Conservation (phyloP, 2,329 filamentous ascomycete species). For the Alternaria tenuissima region DNA sequence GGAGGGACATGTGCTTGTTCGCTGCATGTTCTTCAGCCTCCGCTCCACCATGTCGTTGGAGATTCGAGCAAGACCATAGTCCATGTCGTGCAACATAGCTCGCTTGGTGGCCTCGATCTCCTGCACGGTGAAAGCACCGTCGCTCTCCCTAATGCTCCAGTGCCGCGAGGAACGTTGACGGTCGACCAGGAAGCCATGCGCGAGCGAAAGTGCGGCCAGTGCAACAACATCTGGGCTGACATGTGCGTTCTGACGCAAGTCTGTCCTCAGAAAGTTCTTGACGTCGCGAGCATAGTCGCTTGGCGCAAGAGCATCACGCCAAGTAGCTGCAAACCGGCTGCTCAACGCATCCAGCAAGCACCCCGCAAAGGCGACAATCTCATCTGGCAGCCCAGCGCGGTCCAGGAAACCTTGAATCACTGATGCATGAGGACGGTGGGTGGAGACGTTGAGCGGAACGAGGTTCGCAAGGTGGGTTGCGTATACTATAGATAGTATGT, state of each 20-base stretch:
- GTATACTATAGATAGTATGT: conserved; percentile 42
- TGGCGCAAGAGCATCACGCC: conserved; percentile 37
- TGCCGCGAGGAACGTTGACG: conserved; percentile 38
- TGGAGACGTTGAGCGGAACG: conserved; percentile 45
- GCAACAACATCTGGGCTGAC: conserved; percentile 46
- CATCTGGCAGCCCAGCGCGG: conserved; percentile 43
- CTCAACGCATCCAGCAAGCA: conserved; percentile 51
- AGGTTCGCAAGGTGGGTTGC: conserved; percentile 48
- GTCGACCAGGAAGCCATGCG: conserved; percentile 48
- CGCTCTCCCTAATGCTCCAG: conserved; percentile 44
- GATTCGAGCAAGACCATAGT: conserved; percentile 50
- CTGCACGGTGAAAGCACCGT: conserved; percentile 32
- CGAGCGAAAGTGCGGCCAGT: conserved; percentile 47
- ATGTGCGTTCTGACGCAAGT: conserved; percentile 23
- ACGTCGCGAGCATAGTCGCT: conserved; percentile 24
- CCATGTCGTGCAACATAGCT: conserved; percentile 48
- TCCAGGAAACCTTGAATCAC: conserved; percentile 41
- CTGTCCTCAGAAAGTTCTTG: conserved; percentile 24
- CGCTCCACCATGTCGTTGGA: conserved; percentile 42
- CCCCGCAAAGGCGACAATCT: conserved; percentile 49
- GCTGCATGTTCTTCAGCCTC: conserved; percentile 44
- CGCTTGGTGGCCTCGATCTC: conserved; percentile 46
- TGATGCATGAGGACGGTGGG: conserved; percentile 35
- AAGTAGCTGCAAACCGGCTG: conserved; percentile 42
- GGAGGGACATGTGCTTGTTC: conserved; percentile 13